Conservation (phyloP, 2,329 filamentous ascomycete species). For the Dothistroma pini region DNA sequence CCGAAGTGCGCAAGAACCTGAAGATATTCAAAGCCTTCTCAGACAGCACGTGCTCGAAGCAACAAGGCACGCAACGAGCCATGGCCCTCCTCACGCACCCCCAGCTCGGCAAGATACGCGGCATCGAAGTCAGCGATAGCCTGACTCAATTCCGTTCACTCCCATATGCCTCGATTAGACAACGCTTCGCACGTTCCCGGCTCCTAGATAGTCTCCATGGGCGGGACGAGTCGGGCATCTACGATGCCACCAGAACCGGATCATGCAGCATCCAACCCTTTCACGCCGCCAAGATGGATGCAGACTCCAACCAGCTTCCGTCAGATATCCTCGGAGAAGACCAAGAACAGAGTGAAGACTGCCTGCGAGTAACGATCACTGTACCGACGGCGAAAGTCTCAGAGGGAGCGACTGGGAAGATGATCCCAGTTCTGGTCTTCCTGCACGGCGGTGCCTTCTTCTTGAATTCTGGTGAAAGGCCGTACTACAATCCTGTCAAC, state of each 20-base stretch:
- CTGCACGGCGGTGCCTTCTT: not conserved
- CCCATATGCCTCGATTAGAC: not conserved
- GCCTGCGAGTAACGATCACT: not conserved
- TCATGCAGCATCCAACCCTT: not conserved
- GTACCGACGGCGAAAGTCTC: not conserved
- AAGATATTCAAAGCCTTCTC: too few relatives aligned
- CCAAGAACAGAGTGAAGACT: not conserved
- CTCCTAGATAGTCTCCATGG: not conserved
- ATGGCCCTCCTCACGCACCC: not conserved
- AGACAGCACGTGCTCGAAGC: too few relatives aligned
- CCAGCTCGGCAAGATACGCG: not conserved
- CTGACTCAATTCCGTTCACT: not conserved
- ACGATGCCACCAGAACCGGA: not conserved
- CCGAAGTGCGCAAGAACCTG: too few relatives aligned
- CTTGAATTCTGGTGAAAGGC: not conserved
- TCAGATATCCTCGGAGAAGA: not conserved
- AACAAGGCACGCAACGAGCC: not conserved
- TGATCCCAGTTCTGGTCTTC: not conserved
- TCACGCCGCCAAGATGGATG: not conserved
- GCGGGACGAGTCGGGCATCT: not conserved
- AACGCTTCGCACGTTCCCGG: not conserved
- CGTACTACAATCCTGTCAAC: not conserved
- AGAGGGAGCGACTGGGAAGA: too few relatives aligned
- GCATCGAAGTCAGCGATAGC: not conserved
- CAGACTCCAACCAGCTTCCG: not conserved